These are phyloP conservation scores for Neoarthrinium moseri DNA, from an alignment of 2,329 filamentous ascomycete genomes.

Conservation along the genomic window DNA sequence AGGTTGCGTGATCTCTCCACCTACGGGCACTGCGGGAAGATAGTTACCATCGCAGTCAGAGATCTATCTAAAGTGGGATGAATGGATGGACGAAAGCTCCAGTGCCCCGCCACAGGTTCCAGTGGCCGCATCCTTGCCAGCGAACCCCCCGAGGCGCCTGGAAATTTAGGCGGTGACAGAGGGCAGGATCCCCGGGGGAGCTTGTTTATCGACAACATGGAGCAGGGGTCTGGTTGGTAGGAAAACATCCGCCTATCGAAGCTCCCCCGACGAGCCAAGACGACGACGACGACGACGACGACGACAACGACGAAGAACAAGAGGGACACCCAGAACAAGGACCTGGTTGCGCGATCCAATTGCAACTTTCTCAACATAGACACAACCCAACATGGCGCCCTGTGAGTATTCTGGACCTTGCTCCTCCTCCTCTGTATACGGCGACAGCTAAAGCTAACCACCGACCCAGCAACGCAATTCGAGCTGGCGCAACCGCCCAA, in stretches of 20 bases:
- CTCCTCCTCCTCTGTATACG: background rate
- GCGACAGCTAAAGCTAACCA: conserved; percentile 15
- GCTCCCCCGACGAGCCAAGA: no score
- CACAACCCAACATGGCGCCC: conserved; percentile 22
- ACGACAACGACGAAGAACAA: no score
- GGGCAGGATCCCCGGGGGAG: conserved; percentile 13
- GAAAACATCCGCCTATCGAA: conserved; percentile 1
- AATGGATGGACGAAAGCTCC: conserved; percentile 22
- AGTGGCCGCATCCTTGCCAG: no score
- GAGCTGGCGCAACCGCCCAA: conserved; percentile 78
- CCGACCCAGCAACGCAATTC: conserved; percentile 66
- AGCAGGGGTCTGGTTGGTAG: background rate
- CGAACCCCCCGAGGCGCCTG: no score
- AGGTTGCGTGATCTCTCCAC: no score
- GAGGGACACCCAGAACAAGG: no score
- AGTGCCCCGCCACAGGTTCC: no score
- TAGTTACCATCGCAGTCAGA: no score
- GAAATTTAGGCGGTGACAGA: conserved; percentile 19
- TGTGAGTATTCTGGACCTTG: conserved; percentile 13
- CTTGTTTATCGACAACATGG: conserved; percentile 16
- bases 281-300: no score
- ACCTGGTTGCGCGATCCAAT: background rate
- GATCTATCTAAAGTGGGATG: conserved; percentile 10
- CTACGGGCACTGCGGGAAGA: no score
- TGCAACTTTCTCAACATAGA: background rate